Evolutionary conservation across 306 rosid genomes (phyloP).

Genomic region (Senna siamea): DNA sequence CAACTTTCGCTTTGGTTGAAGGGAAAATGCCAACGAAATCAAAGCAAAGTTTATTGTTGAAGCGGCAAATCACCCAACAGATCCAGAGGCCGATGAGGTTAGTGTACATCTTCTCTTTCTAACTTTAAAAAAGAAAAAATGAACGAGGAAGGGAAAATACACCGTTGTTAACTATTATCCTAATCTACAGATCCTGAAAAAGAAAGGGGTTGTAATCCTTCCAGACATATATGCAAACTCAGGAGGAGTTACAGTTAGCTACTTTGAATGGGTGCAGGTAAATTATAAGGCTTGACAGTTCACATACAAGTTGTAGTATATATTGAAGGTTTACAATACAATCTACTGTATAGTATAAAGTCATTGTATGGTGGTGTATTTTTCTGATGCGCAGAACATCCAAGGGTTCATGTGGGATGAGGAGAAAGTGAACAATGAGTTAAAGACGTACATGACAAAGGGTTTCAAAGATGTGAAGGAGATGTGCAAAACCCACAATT

Average conservation of each 20-base stretch:
- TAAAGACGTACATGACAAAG: conserved; percentile 63
- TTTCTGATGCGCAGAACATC: conserved; percentile 58
- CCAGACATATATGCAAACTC: conserved; percentile 89
- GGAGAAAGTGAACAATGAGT: conserved; percentile 75
- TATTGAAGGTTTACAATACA: neutral
- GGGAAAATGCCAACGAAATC: conserved; percentile 41
- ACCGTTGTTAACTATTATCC: neutral
- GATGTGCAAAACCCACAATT: conserved; percentile 71
- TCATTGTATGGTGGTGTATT: neutral
- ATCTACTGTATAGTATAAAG: neutral
- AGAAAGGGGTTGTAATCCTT: conserved; percentile 75
- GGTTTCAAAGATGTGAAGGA: conserved; percentile 77
- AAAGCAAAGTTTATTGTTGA: conserved; percentile 36
- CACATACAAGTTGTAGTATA: neutral
- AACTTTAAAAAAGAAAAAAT: neutral
- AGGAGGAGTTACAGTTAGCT: conserved; percentile 90
- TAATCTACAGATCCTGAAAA: conserved; percentile 66
- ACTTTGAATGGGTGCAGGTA: conserved; percentile 96
- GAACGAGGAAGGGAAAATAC: neutral
- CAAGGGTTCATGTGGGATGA: conserved; percentile 92
- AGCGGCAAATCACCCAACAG: conserved; percentile 45
- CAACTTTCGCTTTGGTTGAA: conserved; percentile 19
- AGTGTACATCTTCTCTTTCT: neutral
- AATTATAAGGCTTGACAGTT: neutral
- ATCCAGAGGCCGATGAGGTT: conserved; percentile 45